Conservation (phyloP, 1,284 basidiomycete genomes). For the Pseudozyma sp. region DNA sequence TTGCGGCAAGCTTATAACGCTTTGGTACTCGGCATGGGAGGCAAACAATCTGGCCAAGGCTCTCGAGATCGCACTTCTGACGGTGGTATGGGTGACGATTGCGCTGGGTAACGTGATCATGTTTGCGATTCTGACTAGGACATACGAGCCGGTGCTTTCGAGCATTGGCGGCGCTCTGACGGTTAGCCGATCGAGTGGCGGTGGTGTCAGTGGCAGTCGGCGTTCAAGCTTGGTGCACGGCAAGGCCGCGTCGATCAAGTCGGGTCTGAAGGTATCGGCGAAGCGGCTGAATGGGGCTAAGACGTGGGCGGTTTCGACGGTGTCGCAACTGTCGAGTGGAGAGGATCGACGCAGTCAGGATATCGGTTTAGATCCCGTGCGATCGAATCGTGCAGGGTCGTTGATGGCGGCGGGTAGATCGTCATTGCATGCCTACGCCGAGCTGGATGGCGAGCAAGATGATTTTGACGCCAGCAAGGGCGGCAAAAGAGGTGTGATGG, state of each 20-base stretch:
- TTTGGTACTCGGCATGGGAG: slow-evolving; percentile 39
- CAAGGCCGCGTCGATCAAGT: not conserved
- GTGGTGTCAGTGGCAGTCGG: slow-evolving; percentile 7
- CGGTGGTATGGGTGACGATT: slow-evolving; percentile 28
- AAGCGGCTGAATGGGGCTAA: slow-evolving; percentile 20
- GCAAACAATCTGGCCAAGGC: slow-evolving; percentile 15
- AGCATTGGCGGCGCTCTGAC: slow-evolving; percentile 10
- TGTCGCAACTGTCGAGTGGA: slow-evolving; percentile 19
- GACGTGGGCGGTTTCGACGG: slow-evolving; percentile 18
- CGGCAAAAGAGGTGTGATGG: slow-evolving; percentile 27
- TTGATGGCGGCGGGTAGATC: slow-evolving; percentile 8
- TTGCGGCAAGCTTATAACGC: slow-evolving; percentile 24
- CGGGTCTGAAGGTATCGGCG: not conserved
- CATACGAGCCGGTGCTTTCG: slow-evolving; percentile 38
- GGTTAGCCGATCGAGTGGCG: slow-evolving; percentile 6
- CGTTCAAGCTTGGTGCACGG: slow-evolving; percentile 9
- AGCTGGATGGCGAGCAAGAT: slow-evolving; percentile 18
- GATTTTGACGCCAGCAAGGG: slow-evolving; percentile 11
- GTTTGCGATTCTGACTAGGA: slow-evolving; percentile 33
- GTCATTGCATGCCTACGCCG: slow-evolving; percentile 21
- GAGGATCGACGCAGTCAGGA: slow-evolving; percentile 12
- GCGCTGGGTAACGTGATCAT: slow-evolving; percentile 28
- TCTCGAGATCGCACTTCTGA: slow-evolving; percentile 18
- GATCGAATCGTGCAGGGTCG: slow-evolving; percentile 1
- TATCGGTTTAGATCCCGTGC: slow-evolving; percentile 18